Conservation (phyloP, 306 rosid species). For the Argentina anserina region DNA sequence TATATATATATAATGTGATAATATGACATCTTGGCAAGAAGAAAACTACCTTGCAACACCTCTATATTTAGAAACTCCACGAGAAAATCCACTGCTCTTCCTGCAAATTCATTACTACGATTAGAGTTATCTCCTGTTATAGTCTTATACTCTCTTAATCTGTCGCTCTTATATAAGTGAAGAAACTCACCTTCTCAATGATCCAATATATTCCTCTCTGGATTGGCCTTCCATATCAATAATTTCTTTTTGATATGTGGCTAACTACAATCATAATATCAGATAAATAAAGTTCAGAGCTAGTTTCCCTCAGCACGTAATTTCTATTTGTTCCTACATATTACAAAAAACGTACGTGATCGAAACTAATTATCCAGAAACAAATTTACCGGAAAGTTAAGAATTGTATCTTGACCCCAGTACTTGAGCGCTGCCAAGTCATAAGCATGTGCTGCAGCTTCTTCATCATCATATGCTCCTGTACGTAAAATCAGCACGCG, state of each 20-base stretch:
- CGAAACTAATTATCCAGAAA: neutral
- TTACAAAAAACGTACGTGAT: neutral
- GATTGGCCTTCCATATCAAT: constrained; percentile 43
- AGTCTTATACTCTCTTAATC: too few relatives aligned
- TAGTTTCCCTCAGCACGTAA: too few relatives aligned
- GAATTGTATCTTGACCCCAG: constrained; percentile 41
- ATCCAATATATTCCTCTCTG: constrained; percentile 46
- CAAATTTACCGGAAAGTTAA: constrained; percentile 35
- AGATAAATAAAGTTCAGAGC: neutral
- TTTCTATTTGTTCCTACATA: too few relatives aligned
- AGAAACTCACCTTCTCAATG: constrained; percentile 30
- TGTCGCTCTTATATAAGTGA: neutral
- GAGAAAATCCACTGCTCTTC: constrained; percentile 88
- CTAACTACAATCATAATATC: constrained; percentile 6
- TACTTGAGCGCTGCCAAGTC: constrained; percentile 40
- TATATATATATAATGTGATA: too few relatives aligned
- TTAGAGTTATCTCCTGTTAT: neutral
- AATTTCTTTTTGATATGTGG: constrained; percentile 34
- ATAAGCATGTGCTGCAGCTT: constrained; percentile 37
- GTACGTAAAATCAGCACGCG: neutral
- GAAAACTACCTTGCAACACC: constrained; percentile 69
- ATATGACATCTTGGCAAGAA: neutral
- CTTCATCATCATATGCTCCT: constrained; percentile 37
- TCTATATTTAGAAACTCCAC: constrained; percentile 89
- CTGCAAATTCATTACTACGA: constrained; percentile 31